Conservation (phyloP, 176 grass and related monocot species). For the Bonia amplexicaulis region DNA sequence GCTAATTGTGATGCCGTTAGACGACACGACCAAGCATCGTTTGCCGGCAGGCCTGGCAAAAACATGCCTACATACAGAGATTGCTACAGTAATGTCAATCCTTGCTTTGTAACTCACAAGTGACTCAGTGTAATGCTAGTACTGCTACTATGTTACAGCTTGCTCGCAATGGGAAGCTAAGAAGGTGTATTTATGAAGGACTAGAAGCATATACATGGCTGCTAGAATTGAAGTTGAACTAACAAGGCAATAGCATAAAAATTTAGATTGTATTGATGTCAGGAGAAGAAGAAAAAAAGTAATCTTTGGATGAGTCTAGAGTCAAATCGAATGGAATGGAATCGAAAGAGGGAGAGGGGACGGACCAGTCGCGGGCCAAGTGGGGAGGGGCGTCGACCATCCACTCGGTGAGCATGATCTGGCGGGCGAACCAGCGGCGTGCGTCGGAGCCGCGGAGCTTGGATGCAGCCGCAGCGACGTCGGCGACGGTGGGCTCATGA, state of each 20-base stretch:
- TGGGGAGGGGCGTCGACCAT: conserved; percentile 82
- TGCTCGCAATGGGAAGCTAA: not conserved
- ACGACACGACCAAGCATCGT: conserved; percentile 84
- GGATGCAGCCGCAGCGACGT: conserved; percentile 44
- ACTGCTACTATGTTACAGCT: not conserved
- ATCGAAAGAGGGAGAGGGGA: not conserved
- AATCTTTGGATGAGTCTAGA: not conserved
- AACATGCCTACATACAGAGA: conserved; percentile 62
- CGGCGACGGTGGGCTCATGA: conserved; percentile 21
- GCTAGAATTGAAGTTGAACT: not conserved
- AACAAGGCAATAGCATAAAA: not conserved
- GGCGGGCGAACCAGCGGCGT: conserved; percentile 72
- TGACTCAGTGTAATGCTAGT: not conserved
- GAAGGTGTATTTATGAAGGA: not conserved
- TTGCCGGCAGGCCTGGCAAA: conserved; percentile 77
- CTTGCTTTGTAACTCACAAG: not conserved
- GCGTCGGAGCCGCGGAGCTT: conserved; percentile 64
- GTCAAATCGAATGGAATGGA: not conserved
- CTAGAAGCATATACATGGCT: not conserved
- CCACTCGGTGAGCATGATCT: conserved; percentile 97
- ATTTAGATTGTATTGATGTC: not conserved
- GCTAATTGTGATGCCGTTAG: conserved; percentile 68
- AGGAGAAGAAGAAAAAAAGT: not conserved
- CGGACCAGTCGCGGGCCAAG: conserved; percentile 70
- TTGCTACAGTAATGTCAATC: not conserved